A percentile compares a stretch with the other conserved stretches of the same genome.
phyloP scores from a whole-genome alignment of 2,329 filamentous ascomycete species.

The Aspergillus phoenicis region DNA sequence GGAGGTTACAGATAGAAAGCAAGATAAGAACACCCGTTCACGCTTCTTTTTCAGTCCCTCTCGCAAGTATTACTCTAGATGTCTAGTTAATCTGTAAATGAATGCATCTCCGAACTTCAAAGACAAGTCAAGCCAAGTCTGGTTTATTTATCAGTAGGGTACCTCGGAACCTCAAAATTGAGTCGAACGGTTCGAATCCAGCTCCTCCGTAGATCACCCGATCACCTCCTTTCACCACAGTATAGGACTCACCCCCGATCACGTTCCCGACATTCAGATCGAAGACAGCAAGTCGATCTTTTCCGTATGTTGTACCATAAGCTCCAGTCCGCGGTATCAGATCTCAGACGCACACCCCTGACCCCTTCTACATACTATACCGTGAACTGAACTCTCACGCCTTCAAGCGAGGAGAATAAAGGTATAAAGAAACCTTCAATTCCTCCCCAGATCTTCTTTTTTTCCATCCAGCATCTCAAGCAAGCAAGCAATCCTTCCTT shows the following conservation, averaged over 20 bases:
- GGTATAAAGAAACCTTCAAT: neutral
- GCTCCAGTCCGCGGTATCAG: slow-evolving; percentile 5
- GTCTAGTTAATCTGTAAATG: neutral
- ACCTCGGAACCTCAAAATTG: neutral
- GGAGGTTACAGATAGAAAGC: neutral
- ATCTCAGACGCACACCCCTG: neutral
- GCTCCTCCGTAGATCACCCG: neutral
- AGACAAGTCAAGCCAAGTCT: no score
- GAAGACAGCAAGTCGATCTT: neutral
- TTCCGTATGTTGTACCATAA: neutral
- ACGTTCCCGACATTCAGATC: neutral
- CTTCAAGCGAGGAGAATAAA: neutral
- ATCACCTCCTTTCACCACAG: neutral
- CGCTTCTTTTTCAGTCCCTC: neutral
- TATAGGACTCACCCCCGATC: neutral
- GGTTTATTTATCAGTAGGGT: no score
- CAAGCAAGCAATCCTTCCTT: neutral
- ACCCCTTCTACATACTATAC: neutral
- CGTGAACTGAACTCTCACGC: neutral
- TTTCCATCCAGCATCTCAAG: neutral
- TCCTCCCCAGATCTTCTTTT: neutral
- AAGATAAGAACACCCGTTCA: neutral
- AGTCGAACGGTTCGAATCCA: neutral
- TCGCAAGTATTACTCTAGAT: neutral
- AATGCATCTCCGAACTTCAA: neutral